Conservation (phyloP, 1,284 basidiomycete genomes). For the Rhodotorula glutinis region DNA sequence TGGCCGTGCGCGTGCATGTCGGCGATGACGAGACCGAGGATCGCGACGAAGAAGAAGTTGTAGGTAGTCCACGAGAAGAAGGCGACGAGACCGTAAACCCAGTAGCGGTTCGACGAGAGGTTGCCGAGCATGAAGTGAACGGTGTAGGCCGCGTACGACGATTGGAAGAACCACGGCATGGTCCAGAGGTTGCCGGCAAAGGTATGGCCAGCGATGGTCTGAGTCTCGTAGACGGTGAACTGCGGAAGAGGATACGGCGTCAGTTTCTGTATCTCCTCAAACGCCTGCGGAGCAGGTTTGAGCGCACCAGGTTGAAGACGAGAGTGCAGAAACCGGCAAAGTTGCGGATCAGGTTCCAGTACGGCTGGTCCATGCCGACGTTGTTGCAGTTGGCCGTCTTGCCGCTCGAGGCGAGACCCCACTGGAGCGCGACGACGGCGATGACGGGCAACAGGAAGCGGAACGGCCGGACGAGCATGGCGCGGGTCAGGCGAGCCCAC, state of each 20-base stretch:
- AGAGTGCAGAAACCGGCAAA: constrained; percentile 46
- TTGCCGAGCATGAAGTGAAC: constrained; percentile 48
- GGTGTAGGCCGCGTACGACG: constrained; percentile 45
- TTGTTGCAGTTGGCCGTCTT: constrained; percentile 45
- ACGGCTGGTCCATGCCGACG: constrained; percentile 47
- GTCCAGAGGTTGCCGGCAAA: constrained; percentile 48
- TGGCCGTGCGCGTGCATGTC: constrained; percentile 48
- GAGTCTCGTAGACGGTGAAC: constrained; percentile 46
- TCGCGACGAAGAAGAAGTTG: constrained; percentile 45
- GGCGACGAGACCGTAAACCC: constrained; percentile 45
- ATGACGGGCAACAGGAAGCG: constrained; percentile 47
- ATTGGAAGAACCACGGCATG: constrained; percentile 47
- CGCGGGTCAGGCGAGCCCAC: constrained; percentile 45
- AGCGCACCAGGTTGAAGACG: constrained; percentile 44
- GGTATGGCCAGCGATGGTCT: constrained; percentile 45
- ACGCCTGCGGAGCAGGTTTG: no score
- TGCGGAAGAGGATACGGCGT: constrained; percentile 6
- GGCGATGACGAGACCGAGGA: constrained; percentile 44
- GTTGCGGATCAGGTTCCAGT: constrained; percentile 45
- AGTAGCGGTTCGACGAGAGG: constrained; percentile 47
- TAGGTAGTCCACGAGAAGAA: constrained; percentile 47
- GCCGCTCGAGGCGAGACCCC: constrained; percentile 45
- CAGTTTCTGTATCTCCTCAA: not conserved
- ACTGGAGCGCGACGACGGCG: constrained; percentile 45
- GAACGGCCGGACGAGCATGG: constrained; percentile 47